A percentile compares a stretch with the other conserved stretches of the same genome.
Evolutionary conservation across 352 stramenopile species (phyloP).

Genomic region (Pythium phragmiticola): DNA sequence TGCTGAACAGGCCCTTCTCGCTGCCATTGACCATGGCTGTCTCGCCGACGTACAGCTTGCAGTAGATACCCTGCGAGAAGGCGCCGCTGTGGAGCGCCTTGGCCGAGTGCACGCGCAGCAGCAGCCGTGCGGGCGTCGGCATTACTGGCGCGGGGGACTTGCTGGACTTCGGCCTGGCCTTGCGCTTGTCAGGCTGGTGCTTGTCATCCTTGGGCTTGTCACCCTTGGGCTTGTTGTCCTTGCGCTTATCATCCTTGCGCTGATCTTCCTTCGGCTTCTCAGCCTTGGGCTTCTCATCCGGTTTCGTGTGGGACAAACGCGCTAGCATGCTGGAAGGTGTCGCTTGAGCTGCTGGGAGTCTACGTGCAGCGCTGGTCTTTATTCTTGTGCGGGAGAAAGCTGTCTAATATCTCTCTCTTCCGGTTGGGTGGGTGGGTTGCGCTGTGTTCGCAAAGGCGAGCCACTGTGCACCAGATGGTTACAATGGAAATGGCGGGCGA

Average conservation of each 20-base stretch:
- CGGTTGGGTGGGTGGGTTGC: neutral
- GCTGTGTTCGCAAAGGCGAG: neutral
- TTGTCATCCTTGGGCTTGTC: neutral
- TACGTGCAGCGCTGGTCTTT: too few species aligned
- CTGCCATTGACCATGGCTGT: slow-evolving; percentile 49
- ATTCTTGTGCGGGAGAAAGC: neutral
- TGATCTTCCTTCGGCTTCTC: neutral
- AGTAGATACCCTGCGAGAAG: slow-evolving; percentile 61
- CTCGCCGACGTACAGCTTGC: slow-evolving; percentile 62
- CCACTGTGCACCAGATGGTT: neutral
- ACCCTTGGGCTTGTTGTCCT: neutral
- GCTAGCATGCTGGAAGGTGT: neutral
- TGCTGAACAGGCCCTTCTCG: slow-evolving; percentile 33
- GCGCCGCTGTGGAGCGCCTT: slow-evolving; percentile 41
- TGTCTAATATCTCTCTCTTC: neutral
- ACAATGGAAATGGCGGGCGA: slow-evolving; percentile 6
- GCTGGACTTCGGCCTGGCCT: neutral
- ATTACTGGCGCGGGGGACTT: neutral
- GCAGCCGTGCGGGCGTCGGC: slow-evolving; percentile 27
- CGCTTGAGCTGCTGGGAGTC: neutral
- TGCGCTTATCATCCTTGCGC: neutral
- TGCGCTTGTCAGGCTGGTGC: neutral
- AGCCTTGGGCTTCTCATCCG: neutral
- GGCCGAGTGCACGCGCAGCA: slow-evolving; percentile 56
- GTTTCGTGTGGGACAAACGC: neutral